phyloP scores from a whole-genome alignment of 176 grass and related monocot genomes.

The Carex pumila region DNA sequence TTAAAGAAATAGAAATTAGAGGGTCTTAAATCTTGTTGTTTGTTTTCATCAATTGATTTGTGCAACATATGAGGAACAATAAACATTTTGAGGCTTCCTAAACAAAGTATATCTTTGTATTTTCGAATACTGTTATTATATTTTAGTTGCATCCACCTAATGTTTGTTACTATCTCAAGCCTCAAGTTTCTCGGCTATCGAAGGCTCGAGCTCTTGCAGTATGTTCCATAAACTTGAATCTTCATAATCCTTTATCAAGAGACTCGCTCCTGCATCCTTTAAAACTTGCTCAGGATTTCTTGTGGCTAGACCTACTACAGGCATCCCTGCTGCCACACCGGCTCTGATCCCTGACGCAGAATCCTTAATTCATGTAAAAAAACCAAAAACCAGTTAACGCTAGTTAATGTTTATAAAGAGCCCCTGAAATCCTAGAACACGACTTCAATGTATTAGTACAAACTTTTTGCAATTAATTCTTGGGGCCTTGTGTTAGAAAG shows the following conservation, averaged over 20 bases:
- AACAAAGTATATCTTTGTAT: background rate
- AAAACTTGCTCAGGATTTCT: slow-evolving; percentile 65
- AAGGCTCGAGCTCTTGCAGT: slow-evolving; percentile 34
- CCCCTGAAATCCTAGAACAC: background rate
- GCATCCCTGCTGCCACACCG: slow-evolving; percentile 62
- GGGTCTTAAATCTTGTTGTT: background rate
- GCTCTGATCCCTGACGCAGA: slow-evolving; percentile 64
- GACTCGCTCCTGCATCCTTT: slow-evolving; percentile 47
- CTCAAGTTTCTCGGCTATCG: slow-evolving; percentile 14
- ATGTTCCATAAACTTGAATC: slow-evolving; percentile 37
- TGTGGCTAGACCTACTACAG: slow-evolving; percentile 49
- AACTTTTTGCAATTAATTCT: background rate
- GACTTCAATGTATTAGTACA: background rate
- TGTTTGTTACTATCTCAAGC: slow-evolving; percentile 15
- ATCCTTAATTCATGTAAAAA: slow-evolving; percentile 30
- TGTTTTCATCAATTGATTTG: background rate
- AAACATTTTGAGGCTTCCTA: background rate
- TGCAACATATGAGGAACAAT: background rate
- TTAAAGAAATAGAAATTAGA: background rate
- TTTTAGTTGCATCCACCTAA: background rate
- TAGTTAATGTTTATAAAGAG: background rate
- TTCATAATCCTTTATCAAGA: slow-evolving; percentile 53
- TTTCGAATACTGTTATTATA: background rate
- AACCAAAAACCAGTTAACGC: background rate
- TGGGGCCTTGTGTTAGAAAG: background rate